A percentile compares a stretch with the other conserved stretches of the same genome.
Conservation (phyloP, 441 rosid species). For the Arabidopsis lyrata region DNA sequence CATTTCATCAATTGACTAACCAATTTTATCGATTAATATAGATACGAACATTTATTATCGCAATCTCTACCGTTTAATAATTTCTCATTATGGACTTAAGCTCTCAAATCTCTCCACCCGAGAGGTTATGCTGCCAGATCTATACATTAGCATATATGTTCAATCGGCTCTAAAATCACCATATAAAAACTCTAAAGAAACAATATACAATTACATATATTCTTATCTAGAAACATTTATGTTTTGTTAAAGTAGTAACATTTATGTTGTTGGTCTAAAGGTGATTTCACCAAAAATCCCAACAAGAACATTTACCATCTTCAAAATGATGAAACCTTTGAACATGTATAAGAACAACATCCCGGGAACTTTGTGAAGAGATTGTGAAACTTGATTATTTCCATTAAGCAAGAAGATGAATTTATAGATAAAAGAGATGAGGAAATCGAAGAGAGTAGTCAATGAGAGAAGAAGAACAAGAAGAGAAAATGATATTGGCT, state of each 20-base stretch:
- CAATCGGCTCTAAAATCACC: too few species aligned
- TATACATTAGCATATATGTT: too few species aligned
- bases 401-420: too few species aligned
- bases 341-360: constrained; percentile 57
- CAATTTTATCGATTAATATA: neutral
- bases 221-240: too few species aligned
- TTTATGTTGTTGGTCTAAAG: neutral
- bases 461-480: too few species aligned
- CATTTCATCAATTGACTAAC: constrained; percentile 6
- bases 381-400: too few species aligned
- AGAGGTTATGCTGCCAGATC: constrained; percentile 7
- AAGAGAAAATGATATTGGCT: neutral
- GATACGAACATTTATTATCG: neutral
- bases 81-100: constrained; percentile 20
- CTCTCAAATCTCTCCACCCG: constrained; percentile 14
- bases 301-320: constrained; percentile 68
- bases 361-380: too few species aligned
- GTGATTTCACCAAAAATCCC: constrained; percentile 60
- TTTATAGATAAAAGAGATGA: too few species aligned
- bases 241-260: too few species aligned
- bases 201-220: too few species aligned
- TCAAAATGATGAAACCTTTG: constrained; percentile 73
- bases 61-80: constrained; percentile 16
- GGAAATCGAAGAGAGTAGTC: too few species aligned
- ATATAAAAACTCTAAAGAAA: too few species aligned